Evolutionary conservation across 305 asterid genomes (phyloP), one percentile per base, ranked within the genome.

Genomic region (Nicotiana rustica): DNA sequence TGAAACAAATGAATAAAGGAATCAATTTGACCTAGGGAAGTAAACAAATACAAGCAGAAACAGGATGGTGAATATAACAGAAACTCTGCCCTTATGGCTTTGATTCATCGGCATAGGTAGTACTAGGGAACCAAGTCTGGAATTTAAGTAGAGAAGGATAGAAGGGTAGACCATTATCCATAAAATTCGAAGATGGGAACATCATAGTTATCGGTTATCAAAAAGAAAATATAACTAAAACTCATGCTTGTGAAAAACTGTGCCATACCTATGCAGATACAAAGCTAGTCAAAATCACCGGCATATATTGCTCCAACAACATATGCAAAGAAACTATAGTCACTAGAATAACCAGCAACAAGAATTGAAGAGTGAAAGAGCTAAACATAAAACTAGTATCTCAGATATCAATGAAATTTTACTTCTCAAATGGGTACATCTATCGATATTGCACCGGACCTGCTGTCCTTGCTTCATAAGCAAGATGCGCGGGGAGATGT

Each of bases 231-330:
- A 68, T 68, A 55, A 52, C 8, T 36, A 62, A 68, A 78, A 90
- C 98, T 88, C 93, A 95, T 97, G 87, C 92, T 86, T 89, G 85
- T 67, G 97, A 92, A 90, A 88, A 82, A 91, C 96, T 90, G 90
- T 91, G 67, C 97, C 98, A 0, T 97, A 90, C 88, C 97, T 64
- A 92, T 86, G 88, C 90, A 95, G 75, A 79, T 91, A 77, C 90
- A 93, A 83, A 89, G 90, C 86, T 91, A 91, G 77, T 91, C 93
- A 86, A 92, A 86, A 86, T 93, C 90, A 84, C 88, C 88, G 44
- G 95, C 87, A 79, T 91, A 92, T 82, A 89, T 89, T 60, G 92
- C 84, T 77, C 92, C 96, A 79, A 95, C 95, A 83, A 91, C 89
- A 88, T 93, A 97, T 92, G 89, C 76, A 83, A 44, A 64, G 82